Evolutionary conservation across 768 basidiomycete species (phyloP).

Genomic region (Russula vinacea): DNA sequence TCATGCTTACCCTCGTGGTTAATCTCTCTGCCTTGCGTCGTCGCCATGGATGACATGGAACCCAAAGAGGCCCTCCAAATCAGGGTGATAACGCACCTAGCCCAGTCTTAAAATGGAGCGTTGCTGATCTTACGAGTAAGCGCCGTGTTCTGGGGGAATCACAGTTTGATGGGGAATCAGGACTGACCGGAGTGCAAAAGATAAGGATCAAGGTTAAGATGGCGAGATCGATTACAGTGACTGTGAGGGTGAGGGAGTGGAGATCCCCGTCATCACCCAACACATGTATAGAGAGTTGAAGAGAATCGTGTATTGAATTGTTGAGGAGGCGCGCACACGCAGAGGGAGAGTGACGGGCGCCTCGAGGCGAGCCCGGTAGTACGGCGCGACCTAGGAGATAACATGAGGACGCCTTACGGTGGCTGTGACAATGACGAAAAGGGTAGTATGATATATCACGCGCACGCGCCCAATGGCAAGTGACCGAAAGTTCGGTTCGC

Average conservation of each 20-base stretch:
- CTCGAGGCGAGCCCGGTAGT: conserved; percentile 22
- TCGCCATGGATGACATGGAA: conserved; percentile 4
- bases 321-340: conserved; percentile 4
- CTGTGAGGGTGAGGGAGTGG: not conserved
- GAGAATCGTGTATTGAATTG: not conserved
- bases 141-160: conserved; percentile 12
- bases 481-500: conserved; percentile 15
- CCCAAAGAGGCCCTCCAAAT: not conserved
- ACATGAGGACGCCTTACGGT: conserved; percentile 28
- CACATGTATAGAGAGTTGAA: not conserved
- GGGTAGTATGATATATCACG: conserved; percentile 12
- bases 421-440: conserved; percentile 9
- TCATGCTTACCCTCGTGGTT: conserved; percentile 24
- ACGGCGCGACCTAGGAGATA: conserved; percentile 5
- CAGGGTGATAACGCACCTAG: conserved; percentile 12
- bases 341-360: conserved; percentile 3
- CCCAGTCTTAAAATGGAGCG: conserved; percentile 6
- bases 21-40: conserved; percentile 2
- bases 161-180: conserved; percentile 15
- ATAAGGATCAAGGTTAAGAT: conserved; percentile 27
- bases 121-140: not conserved
- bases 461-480: conserved; percentile 8
- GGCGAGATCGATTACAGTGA: conserved; percentile 17
- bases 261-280: not conserved
- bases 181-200: conserved; percentile 8